A percentile compares a stretch with the other conserved stretches of the same genome.
Evolutionary conservation across 257 asterid species (phyloP).

Genomic region (Nyctanthes arbortristis): DNA sequence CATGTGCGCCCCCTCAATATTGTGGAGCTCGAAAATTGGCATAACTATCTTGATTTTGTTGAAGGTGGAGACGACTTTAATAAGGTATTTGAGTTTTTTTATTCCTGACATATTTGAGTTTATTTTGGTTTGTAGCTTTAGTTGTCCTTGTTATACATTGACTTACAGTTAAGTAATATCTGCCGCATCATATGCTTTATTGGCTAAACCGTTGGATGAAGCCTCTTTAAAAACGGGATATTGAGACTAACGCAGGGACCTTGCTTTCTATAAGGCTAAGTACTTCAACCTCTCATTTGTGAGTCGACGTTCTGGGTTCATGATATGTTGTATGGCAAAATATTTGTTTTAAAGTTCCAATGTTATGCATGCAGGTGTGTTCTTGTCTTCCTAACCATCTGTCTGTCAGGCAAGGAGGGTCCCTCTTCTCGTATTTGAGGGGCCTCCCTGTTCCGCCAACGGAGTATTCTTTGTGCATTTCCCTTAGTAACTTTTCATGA

Average conservation of each 20-base stretch:
- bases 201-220: slow-evolving; percentile 97
- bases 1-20: slow-evolving; percentile 91
- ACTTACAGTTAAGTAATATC: slow-evolving; percentile 94
- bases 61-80: slow-evolving; percentile 85
- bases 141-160: slow-evolving; percentile 82
- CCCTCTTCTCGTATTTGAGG: slow-evolving; percentile 80
- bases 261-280: slow-evolving; percentile 98
- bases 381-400: slow-evolving; percentile 98
- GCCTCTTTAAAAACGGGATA: slow-evolving; percentile 89
- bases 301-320: slow-evolving; percentile 97
- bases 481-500: slow-evolving; percentile 35
- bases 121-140: slow-evolving; percentile 65
- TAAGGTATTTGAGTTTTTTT: slow-evolving; percentile 66
- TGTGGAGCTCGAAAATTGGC: slow-evolving; percentile 98
- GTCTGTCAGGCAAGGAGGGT: slow-evolving; percentile 90
- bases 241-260: slow-evolving; percentile 99
- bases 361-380: slow-evolving; percentile 99
- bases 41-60: slow-evolving; percentile 80
- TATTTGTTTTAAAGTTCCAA: slow-evolving; percentile 71
- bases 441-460: slow-evolving; percentile 90
- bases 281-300: slow-evolving; percentile 93
- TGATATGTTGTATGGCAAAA: slow-evolving; percentile 59
- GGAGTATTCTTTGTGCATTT: slow-evolving; percentile 81
- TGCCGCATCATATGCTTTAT: slow-evolving; percentile 89
- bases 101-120: slow-evolving; percentile 32